Base-by-base conservation (phyloP, 2,329 filamentous ascomycete species). In the Calcarisporium arbuscula region DNA sequence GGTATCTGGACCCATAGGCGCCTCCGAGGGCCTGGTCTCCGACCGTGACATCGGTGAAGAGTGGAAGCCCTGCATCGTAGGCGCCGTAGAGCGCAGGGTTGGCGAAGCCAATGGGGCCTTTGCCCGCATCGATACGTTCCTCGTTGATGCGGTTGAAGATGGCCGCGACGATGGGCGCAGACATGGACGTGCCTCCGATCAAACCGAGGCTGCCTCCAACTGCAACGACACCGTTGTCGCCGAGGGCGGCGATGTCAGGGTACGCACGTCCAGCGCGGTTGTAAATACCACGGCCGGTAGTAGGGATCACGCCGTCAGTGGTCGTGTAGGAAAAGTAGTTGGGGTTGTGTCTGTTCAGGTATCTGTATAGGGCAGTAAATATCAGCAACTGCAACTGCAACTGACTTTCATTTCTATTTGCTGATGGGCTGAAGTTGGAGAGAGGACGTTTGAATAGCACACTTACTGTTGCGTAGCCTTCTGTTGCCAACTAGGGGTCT, bases 351-450 rank as follows among this genome's bases (percentile, higher is more conserved):
- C 50, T 49, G n/a, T 48, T 42, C 3, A 71, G 62, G 3, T 57
- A 57, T 0, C 43, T 30, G 18, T 52, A n/a, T n/a, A n/a, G n/a
- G n/a, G n/a, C n/a, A n/a, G n/a, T n/a, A n/a, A n/a, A n/a, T n/a
- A n/a, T n/a, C n/a, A n/a, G n/a, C n/a, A n/a, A n/a, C n/a, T n/a
- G n/a, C n/a, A n/a, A n/a, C n/a, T n/a, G n/a, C 43, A 5, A 70
- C 58, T 6, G 61, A 63, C 0, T 44, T 36, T 12, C 53, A 47
- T 43, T 74, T 71, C 48, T 73, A 74, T 8, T 49, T 42, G 1
- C 71, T 69, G 5, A 67, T 43, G 3, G 54, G 43, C 33, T 69
- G 70, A 38, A 67, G 44, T 71, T 68, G 38, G 58, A 62, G 51
- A 70, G 58, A 62, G 51, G 70, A 71, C 61, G 63, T 14, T 55